Percentiles rank a stretch among this genome's conserved stretches.
Evolutionary conservation across 441 rosid species (phyloP).

Genomic region (Dalechampia spathulata): DNA sequence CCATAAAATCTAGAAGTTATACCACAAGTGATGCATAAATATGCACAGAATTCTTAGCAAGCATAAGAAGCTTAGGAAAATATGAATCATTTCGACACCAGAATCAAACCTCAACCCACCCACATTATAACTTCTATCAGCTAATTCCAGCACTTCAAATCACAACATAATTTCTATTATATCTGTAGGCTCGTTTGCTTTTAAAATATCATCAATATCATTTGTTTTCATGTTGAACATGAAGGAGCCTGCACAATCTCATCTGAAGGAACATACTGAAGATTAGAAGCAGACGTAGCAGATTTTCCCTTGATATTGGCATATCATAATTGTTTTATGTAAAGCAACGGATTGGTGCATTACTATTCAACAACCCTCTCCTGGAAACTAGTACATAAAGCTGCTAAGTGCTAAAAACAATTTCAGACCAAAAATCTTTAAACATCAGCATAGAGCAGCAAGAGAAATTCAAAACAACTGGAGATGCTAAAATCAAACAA

Average conservation of each 20-base stretch:
- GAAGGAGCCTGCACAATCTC: not conserved
- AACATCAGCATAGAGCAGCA: not conserved
- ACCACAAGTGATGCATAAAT: not conserved
- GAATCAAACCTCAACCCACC: not conserved
- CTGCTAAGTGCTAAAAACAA: not conserved
- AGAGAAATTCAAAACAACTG: not conserved
- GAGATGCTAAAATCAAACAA: conserved; percentile 5
- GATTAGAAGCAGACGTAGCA: not conserved
- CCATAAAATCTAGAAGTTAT: not conserved
- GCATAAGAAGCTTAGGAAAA: not conserved
- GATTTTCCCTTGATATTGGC: too few species aligned
- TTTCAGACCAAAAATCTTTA: not conserved
- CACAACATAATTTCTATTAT: too few species aligned
- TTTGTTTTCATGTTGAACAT: not conserved
- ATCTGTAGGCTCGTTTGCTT: too few species aligned
- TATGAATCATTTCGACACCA: not conserved
- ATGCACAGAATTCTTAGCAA: not conserved
- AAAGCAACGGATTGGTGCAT: not conserved
- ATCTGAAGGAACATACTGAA: not conserved
- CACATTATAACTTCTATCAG: not conserved
- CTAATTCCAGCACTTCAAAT: not conserved
- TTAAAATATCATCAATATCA: not conserved
- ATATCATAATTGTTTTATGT: not conserved
- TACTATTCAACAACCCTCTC: not conserved
- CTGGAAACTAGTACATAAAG: not conserved